phyloP scores from a whole-genome alignment of 305 asterid species.

The Rubia tinctorum region DNA sequence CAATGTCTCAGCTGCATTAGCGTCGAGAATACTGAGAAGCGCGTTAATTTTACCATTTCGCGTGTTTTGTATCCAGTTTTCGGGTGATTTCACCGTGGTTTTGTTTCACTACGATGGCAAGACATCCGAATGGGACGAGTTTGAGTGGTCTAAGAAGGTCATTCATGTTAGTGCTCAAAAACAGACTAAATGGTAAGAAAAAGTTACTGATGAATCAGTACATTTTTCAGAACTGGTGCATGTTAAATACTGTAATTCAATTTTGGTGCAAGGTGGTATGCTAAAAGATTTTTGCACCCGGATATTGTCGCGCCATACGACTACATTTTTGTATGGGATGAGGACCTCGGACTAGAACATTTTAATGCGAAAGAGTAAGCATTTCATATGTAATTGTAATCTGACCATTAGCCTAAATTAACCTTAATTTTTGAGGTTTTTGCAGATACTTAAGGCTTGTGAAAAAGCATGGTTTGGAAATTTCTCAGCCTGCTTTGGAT shows the following conservation, averaged over 20 bases:
- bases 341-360: slow-evolving; percentile 81
- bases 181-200: slow-evolving; percentile 52
- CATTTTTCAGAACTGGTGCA: slow-evolving; percentile 1
- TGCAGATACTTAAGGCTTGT: slow-evolving; percentile 69
- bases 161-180: slow-evolving; percentile 61
- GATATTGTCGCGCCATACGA: slow-evolving; percentile 70
- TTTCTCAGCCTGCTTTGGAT: slow-evolving; percentile 81
- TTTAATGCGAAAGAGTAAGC: slow-evolving; percentile 68
- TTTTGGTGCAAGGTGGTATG: slow-evolving; percentile 63
- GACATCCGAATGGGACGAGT: slow-evolving; percentile 74
- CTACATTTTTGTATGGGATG: slow-evolving; percentile 86
- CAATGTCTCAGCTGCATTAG: background rate
- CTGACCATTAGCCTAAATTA: background rate
- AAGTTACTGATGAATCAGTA: background rate
- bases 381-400: no score
- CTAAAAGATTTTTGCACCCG: slow-evolving; percentile 87
- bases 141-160: slow-evolving; percentile 78
- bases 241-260: background rate
- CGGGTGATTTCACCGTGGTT: slow-evolving; percentile 63
- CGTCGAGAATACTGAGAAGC: no score
- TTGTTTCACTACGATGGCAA: slow-evolving; percentile 81
- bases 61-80: slow-evolving; percentile 43
- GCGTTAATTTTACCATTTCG: no score
- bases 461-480: slow-evolving; percentile 72
- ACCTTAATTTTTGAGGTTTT: background rate